Evolutionary conservation across 768 basidiomycete genomes (phyloP).

Genomic region (Lactifluus pinguis): DNA sequence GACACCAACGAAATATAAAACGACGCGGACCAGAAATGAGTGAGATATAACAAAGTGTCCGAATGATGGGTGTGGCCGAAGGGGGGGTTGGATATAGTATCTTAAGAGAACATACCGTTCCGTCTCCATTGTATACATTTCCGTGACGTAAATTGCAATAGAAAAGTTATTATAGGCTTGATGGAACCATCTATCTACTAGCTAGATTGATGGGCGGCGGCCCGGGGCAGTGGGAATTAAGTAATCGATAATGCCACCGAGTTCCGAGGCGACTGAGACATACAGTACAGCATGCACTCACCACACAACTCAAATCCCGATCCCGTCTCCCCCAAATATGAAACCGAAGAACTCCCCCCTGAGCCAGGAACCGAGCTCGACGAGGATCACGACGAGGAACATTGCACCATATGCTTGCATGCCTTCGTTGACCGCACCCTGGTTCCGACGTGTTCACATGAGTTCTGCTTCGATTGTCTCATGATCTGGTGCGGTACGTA

Average conservation of each 20-base stretch:
- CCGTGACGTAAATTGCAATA: background rate
- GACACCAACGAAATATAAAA: no score
- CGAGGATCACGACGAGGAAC: slow-evolving; percentile 49
- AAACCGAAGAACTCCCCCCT: background rate
- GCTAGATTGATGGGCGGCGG: background rate
- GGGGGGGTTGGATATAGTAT: background rate
- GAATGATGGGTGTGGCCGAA: no score
- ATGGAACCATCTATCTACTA: background rate
- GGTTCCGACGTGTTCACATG: slow-evolving; percentile 80
- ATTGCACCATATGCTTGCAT: slow-evolving; percentile 86
- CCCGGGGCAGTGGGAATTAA: background rate
- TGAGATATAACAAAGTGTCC: no score
- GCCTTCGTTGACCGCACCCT: slow-evolving; percentile 66
- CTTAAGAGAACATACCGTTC: background rate
- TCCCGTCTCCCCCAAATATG: background rate
- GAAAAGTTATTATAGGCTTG: background rate
- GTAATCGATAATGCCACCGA: background rate
- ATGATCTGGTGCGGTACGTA: slow-evolving; percentile 72
- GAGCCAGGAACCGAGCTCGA: slow-evolving; percentile 27
- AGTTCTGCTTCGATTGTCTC: slow-evolving; percentile 90
- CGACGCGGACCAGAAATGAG: no score
- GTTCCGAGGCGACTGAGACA: no score
- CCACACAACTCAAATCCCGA: background rate
- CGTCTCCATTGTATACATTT: background rate
- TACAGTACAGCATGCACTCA: no score